Percentiles rank a stretch among this genome's conserved stretches.
Evolutionary conservation across 768 basidiomycete species (phyloP).

Genomic region (Serendipita sp.): DNA sequence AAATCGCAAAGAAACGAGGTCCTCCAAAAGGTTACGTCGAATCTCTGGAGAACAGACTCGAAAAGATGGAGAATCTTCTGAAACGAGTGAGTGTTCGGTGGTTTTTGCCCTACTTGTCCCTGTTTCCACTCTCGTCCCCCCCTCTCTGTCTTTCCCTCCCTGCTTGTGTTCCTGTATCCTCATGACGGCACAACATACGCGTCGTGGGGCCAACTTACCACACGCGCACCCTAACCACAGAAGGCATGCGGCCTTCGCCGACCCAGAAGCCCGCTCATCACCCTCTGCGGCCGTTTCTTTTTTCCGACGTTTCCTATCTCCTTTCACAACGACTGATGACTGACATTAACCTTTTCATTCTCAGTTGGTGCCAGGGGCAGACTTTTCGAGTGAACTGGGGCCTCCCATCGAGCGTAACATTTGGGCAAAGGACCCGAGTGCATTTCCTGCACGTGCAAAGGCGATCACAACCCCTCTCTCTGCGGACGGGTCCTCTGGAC

Average conservation of each 20-base stretch:
- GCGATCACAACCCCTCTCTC: slow-evolving; percentile 12
- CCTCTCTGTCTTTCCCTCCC: too few species aligned
- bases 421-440: slow-evolving; percentile 8
- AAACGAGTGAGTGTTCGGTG: slow-evolving; percentile 20
- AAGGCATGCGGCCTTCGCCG: background rate
- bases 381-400: slow-evolving; percentile 20
- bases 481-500: slow-evolving; percentile 16
- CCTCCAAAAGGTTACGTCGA: slow-evolving; percentile 51
- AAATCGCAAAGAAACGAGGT: slow-evolving; percentile 51
- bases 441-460: slow-evolving; percentile 18
- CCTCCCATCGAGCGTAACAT: slow-evolving; percentile 19
- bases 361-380: slow-evolving; percentile 20
- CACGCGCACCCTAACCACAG: too few species aligned
- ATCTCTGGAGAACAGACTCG: slow-evolving; percentile 39
- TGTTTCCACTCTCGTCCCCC: background rate
- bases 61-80: slow-evolving; percentile 35
- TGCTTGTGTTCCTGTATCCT: too few species aligned
- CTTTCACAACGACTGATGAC: background rate
- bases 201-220: too few species aligned
- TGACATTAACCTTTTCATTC: background rate
- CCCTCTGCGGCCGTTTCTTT: background rate
- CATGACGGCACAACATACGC: too few species aligned
- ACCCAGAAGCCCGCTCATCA: background rate
- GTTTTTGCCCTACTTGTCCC: background rate
- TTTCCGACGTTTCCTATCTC: background rate